Evolutionary conservation across 768 basidiomycete species (phyloP), one percentile per base, ranked within the genome.

Genomic region (Lentinula guzmanii): DNA sequence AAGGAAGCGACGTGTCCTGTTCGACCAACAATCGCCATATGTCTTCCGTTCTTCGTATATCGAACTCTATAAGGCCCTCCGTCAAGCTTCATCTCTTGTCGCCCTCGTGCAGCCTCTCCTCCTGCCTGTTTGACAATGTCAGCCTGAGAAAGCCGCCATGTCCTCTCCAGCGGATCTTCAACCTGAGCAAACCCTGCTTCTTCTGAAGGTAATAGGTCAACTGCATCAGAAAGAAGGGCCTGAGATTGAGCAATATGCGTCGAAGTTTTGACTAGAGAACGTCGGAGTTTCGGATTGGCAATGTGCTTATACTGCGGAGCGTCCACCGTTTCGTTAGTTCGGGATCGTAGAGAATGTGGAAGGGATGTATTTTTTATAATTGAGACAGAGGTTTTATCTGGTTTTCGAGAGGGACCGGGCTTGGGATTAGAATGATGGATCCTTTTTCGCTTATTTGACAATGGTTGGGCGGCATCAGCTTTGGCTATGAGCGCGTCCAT

Each of bases 1-100:
- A 98, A 95, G 0, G 94, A 91, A 2, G 93, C 91, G 16, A 93
- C 86, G 75, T 97, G 94, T 0, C 97, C 95, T 37, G 78, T 80
- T 11, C 79, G 81, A 4, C 94, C 94, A 0, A 85, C 91, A 64
- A 98, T 86, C 0, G 93, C 95, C 58, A 98, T 71, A 72, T 96
- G 89, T 71, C 93, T 80, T 66, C 97, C 97, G 70, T 99, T 96
- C 66, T 90, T 78, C 21, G 93, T 93, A 75, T 95, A 97, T 65
- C 93, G 82, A 43, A 87, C 81, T 52, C 86, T 78, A 70, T 96
- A 96, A 2, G 89, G 89, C 0, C 96, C 96, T 11, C 89, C 88
- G 62, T 95, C 91, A 46, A 99, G 73, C 62, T 82, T 86, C 76
- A 90, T 84, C 70, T 95, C 93, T 68, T 82, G 86, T 51, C 89